A percentile compares a stretch with the other conserved stretches of the same genome.
phyloP scores from a whole-genome alignment of 148 eudicot species.

The Camellia granthamiana region DNA sequence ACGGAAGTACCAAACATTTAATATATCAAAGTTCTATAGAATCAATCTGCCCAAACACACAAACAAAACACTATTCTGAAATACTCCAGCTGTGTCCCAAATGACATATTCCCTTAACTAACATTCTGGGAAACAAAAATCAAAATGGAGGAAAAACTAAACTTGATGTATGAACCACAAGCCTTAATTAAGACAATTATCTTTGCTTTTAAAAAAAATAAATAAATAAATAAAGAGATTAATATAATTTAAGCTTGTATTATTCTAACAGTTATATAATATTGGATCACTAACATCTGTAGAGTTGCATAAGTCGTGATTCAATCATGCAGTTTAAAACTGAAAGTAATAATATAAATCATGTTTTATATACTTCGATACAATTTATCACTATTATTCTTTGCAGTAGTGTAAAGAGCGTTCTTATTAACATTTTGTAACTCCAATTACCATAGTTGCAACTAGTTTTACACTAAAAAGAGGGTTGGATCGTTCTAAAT shows the following conservation, averaged over 20 bases:
- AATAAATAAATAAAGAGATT: too few species aligned
- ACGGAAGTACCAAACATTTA: background rate
- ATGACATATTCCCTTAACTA: background rate
- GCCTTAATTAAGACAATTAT: background rate
- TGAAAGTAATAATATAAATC: background rate
- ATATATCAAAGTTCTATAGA: background rate
- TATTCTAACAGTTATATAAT: too few species aligned
- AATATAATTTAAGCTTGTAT: too few species aligned
- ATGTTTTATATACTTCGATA: background rate
- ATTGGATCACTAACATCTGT: too few species aligned
- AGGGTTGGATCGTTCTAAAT: background rate
- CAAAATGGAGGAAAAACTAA: background rate
- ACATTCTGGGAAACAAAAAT: background rate
- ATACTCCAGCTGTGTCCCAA: background rate
- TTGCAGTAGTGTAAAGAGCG: background rate
- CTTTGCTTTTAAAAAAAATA: too few species aligned
- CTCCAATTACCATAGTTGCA: background rate
- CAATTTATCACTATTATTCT: background rate
- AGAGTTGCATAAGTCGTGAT: background rate
- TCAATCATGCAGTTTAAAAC: background rate
- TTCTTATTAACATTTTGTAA: background rate
- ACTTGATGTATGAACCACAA: background rate
- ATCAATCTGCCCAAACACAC: background rate
- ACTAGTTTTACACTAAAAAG: background rate
- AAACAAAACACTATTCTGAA: background rate